These are phyloP conservation scores for Colletotrichum sp. DNA, from an alignment of 2,329 filamentous ascomycete species.

Conservation along the genomic window DNA sequence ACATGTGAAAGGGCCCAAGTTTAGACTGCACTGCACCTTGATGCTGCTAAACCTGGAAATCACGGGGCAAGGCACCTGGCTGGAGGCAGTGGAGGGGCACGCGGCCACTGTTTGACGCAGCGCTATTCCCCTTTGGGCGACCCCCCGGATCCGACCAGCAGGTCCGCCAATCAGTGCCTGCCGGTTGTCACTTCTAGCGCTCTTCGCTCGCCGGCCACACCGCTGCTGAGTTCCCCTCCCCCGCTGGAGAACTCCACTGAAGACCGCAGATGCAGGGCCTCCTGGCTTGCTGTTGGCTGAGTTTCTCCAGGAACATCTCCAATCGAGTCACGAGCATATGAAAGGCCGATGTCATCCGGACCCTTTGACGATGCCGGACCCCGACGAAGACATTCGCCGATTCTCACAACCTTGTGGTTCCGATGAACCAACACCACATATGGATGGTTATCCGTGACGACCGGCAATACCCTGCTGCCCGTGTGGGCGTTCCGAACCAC, in stretches of 20 bases:
- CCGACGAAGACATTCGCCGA: background rate
- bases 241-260: constrained; percentile 7
- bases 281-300: background rate
- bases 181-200: background rate
- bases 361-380: background rate
- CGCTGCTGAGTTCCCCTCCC: background rate
- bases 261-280: constrained; percentile 3
- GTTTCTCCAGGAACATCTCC: background rate
- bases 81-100: constrained; percentile 5
- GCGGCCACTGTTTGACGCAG: background rate
- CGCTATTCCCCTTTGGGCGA: background rate
- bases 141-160: background rate
- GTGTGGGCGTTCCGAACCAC: background rate
- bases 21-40: background rate
- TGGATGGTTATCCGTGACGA: background rate
- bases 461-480: background rate
- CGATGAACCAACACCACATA: background rate
- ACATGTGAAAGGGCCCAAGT: constrained; percentile 19
- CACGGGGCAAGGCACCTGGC: background rate
- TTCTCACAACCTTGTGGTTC: background rate
- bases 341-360: background rate
- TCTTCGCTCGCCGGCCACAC: background rate
- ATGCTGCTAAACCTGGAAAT: background rate
- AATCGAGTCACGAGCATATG: background rate
- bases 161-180: background rate